Conservation (phyloP, 176 grass and related monocot species). For the Paspalum vaginatum region DNA sequence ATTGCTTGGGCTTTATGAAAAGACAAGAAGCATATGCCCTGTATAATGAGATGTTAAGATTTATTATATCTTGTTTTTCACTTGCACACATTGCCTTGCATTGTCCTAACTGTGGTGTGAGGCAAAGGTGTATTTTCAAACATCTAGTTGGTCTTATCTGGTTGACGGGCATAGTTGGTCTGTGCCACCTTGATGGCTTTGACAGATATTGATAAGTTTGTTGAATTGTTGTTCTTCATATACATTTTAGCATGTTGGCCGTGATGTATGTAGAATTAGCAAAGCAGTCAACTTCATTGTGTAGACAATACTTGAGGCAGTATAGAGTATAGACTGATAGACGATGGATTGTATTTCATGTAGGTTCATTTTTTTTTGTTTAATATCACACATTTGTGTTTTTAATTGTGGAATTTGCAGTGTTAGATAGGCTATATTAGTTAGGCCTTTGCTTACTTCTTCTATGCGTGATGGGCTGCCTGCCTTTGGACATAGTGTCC, state of each 20-base stretch:
- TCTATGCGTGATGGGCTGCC: too few species aligned
- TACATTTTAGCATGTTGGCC: conserved; percentile 27
- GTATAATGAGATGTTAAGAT: conserved; percentile 10
- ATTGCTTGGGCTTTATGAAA: background rate
- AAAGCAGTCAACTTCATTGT: conserved; percentile 23
- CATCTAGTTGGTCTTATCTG: background rate
- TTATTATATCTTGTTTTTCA: conserved; percentile 33
- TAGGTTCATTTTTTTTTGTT: background rate
- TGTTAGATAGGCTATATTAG: too few species aligned
- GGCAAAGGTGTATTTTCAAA: background rate
- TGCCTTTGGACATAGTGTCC: too few species aligned
- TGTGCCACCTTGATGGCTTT: conserved; percentile 20
- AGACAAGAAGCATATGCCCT: conserved; percentile 12
- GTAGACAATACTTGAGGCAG: conserved; percentile 31
- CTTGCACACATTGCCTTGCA: background rate
- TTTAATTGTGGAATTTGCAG: background rate
- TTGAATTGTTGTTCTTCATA: background rate
- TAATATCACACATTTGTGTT: conserved; percentile 7
- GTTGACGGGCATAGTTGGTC: background rate
- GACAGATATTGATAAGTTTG: conserved; percentile 2
- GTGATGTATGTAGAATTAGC: conserved; percentile 27
- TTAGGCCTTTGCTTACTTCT: too few species aligned
- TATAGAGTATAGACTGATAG: background rate
- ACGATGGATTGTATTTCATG: conserved; percentile 24
- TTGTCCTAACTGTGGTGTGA: background rate